Conservation (phyloP, 1,284 basidiomycete species). For the Cutaneotrichosporon daszewskae region DNA sequence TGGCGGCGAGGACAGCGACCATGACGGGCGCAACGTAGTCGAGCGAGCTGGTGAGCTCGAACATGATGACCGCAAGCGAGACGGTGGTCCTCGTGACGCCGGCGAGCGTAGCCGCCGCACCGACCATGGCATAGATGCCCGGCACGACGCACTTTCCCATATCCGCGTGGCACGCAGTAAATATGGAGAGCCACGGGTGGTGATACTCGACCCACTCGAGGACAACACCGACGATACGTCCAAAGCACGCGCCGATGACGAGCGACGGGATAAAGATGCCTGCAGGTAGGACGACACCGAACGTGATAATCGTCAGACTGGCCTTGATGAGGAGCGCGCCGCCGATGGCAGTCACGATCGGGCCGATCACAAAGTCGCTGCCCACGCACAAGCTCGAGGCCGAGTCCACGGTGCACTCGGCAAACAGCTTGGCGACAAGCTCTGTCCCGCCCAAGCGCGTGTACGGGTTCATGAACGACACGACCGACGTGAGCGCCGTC, state of each 20-base stretch:
- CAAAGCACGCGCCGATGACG: constrained; percentile 93
- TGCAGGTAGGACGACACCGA: constrained; percentile 88
- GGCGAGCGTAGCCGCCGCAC: constrained; percentile 78
- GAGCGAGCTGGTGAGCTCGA: constrained; percentile 89
- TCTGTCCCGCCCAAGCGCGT: constrained; percentile 93
- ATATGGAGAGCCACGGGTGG: constrained; percentile 60
- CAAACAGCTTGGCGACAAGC: constrained; percentile 76
- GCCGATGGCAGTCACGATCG: constrained; percentile 62
- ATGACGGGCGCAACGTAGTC: constrained; percentile 95
- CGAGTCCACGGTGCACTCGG: constrained; percentile 65
- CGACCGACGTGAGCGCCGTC: constrained; percentile 64
- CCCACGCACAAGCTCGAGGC: constrained; percentile 67
- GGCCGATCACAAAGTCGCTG: constrained; percentile 60
- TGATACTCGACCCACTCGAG: constrained; percentile 73
- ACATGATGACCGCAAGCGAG: constrained; percentile 92
- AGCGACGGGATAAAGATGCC: constrained; percentile 97
- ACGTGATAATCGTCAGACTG: constrained; percentile 79
- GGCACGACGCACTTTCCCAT: constrained; percentile 53
- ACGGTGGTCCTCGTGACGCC: constrained; percentile 70
- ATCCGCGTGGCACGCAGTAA: constrained; percentile 55
- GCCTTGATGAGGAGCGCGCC: constrained; percentile 77
- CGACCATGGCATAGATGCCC: constrained; percentile 85
- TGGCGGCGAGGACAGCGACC: constrained; percentile 78
- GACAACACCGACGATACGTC: constrained; percentile 75
- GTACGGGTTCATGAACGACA: constrained; percentile 85